These are phyloP conservation scores for Perilla frutescens DNA, from an alignment of 257 asterid species.

Conservation along the genomic window DNA sequence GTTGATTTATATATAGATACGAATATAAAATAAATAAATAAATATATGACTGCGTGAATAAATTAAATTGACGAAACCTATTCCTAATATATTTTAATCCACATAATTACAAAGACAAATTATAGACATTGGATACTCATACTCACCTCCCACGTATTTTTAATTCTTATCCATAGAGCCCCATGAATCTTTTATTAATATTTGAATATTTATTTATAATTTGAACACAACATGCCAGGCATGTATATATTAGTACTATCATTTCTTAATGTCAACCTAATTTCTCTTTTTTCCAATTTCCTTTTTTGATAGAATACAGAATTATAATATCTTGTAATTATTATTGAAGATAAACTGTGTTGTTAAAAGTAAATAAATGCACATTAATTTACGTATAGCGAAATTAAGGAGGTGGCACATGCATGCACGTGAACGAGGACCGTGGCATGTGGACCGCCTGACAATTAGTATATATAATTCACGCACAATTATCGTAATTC, in stretches of 20 bases:
- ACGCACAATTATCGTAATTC: slow-evolving; percentile 20
- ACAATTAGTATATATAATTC: slow-evolving; percentile 25
- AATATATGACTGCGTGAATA: no score
- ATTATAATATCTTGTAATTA: background rate
- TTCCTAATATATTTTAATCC: background rate
- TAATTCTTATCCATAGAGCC: background rate
- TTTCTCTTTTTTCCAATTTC: no score
- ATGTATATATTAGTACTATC: background rate
- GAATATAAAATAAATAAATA: no score
- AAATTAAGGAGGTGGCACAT: slow-evolving; percentile 45
- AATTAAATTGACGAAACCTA: no score
- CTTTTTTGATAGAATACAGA: background rate
- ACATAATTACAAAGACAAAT: background rate
- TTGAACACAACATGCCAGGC: background rate
- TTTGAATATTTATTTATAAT: background rate
- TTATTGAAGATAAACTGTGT: background rate
- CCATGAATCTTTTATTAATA: no score
- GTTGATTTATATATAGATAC: no score
- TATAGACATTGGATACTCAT: background rate
- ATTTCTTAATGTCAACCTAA: no score
- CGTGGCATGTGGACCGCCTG: slow-evolving; percentile 52
- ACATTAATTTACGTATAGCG: slow-evolving; percentile 37
- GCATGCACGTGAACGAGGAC: slow-evolving; percentile 52
- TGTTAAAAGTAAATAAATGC: slow-evolving; percentile 23
- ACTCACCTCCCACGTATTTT: background rate